Evolutionary conservation across 495 filamentous ascomycete species (phyloP).

Genomic region (Neurospora tetraspora): DNA sequence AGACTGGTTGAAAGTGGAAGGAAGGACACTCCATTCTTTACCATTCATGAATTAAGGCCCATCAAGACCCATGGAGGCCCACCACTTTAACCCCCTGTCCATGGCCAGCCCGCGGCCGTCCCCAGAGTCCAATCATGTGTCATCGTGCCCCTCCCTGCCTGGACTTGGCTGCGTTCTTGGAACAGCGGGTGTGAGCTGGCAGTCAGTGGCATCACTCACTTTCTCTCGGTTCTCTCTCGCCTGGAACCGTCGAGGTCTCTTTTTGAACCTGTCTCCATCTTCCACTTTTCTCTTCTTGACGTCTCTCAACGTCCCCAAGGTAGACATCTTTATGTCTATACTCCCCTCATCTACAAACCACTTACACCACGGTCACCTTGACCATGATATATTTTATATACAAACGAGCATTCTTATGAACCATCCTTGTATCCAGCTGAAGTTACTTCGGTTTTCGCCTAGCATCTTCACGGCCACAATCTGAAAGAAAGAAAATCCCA

Average conservation of each 20-base stretch:
- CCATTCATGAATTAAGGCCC: background rate
- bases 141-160: slow-evolving; percentile 12
- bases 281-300: slow-evolving; percentile 1
- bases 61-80: background rate
- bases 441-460: background rate
- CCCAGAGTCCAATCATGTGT: slow-evolving; percentile 17
- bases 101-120: slow-evolving; percentile 13
- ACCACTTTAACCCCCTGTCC: slow-evolving; percentile 20
- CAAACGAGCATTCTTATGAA: background rate
- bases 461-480: background rate
- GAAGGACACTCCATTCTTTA: background rate
- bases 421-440: background rate
- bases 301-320: background rate
- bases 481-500: background rate
- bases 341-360: slow-evolving; percentile 1
- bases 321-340: background rate
- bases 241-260: slow-evolving; percentile 1
- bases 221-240: slow-evolving; percentile 6
- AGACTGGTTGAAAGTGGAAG: background rate
- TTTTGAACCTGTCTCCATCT: slow-evolving; percentile 4
- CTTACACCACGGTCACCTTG: background rate
- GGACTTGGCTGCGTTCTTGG: slow-evolving; percentile 16
- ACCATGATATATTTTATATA: background rate
- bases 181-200: slow-evolving; percentile 26
- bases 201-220: slow-evolving; percentile 9